Evolutionary conservation across 2,329 filamentous ascomycete species (phyloP).

Genomic region (Leptographium wingfieldii): DNA sequence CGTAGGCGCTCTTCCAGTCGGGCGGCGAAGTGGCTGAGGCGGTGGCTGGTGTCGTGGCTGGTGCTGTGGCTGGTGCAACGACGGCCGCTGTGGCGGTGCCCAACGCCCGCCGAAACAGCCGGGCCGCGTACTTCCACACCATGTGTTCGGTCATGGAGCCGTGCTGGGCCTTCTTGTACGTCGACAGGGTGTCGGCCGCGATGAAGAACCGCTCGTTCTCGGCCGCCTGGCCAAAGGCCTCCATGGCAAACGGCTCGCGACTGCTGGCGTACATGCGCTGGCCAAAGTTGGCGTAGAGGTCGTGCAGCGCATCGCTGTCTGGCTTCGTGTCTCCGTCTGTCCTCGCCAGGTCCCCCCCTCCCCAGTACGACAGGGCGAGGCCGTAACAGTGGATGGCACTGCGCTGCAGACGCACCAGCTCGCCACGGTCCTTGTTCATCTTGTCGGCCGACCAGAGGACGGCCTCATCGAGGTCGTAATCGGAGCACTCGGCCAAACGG

Average conservation of each 20-base stretch:
- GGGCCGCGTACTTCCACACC: conserved; percentile 48
- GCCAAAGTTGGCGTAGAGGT: conserved; percentile 47
- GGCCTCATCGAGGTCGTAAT: conserved; percentile 76
- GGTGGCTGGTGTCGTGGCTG: no score
- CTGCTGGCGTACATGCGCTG: conserved; percentile 51
- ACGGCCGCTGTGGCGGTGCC: conserved; percentile 10
- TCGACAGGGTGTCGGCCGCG: conserved; percentile 33
- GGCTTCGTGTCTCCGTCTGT: neutral
- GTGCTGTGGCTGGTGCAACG: no score
- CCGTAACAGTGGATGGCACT: conserved; percentile 73
- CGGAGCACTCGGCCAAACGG: conserved; percentile 72
- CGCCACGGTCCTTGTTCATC: conserved; percentile 68
- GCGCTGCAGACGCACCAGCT: conserved; percentile 64
- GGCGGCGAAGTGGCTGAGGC: conserved; percentile 23
- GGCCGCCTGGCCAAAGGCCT: conserved; percentile 41
- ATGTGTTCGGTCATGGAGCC: conserved; percentile 46
- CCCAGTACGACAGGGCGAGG: conserved; percentile 44
- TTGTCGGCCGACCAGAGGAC: conserved; percentile 86
- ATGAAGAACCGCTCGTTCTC: conserved; percentile 48
- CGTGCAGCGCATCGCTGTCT: conserved; percentile 28
- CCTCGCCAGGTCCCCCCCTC: conserved; percentile 18
- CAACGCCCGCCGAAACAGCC: conserved; percentile 43
- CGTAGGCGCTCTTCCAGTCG: conserved; percentile 49
- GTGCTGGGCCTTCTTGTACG: conserved; percentile 39
- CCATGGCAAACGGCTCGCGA: conserved; percentile 50